Base-by-base conservation (phyloP, 805 yeast species). In the Dipodascopsis uninucleata region DNA sequence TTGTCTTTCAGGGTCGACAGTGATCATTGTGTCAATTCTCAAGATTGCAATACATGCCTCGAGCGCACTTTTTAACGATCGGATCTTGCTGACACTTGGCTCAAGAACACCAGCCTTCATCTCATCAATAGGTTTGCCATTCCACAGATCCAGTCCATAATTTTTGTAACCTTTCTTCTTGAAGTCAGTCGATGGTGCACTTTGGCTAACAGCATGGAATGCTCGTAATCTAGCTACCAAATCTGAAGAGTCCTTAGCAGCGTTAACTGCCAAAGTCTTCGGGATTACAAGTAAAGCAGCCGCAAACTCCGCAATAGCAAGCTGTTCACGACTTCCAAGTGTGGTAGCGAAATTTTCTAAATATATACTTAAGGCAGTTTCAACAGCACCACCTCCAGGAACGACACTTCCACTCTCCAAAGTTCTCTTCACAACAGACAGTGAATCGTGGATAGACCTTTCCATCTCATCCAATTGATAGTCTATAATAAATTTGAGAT, bases 371-470 rank as follows among this genome's bases (percentile, higher is more conserved):
- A 93, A 75, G 2, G 97, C 97, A 40, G 95, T 76, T 70, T 93
- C 99, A 28, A 93, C 98, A n/a, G 95, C 94, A 50, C 99, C 99
- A 55, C 99, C 99, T 51, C 99, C 99, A 33, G 98, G 97, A 4
- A 93, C 98, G 46, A 94, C 89, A 56, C 77, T 70, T 17, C 97
- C 97, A 60, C 90, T 80, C 68, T 93, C 98, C 56, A 94, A 75
- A 9, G 97, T 88, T 64, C 98, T 81, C 71, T 93, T 93, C 28
- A 93, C 96, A 28, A 93, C 98, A 35, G 87, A 81, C 54, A 93
- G 73, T 2, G 97, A 85, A 65, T 93, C 99, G 61, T 87, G 97
- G 50, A 94, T 67, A 0, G 97, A 88, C 68, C 99, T 79, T 70
- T 93, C 96, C 97, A 94, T 90, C 71, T 93, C 99, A 68, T 93